Conservation (phyloP, 306 rosid species). For the Dryas alaskensis region DNA sequence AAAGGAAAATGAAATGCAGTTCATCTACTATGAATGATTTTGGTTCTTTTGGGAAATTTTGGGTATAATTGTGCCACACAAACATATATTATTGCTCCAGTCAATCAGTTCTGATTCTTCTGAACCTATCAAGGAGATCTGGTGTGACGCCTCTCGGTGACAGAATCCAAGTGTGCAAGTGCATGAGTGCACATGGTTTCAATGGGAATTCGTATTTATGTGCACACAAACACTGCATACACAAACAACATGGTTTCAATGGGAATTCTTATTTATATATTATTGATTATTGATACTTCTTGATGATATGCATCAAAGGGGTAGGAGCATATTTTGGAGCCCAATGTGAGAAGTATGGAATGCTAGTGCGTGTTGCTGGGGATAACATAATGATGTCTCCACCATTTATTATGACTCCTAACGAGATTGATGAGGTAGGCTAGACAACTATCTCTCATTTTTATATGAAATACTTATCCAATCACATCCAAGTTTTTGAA, state of each 20-base stretch:
- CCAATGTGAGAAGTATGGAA: constrained; percentile 67
- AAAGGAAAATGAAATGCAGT: neutral
- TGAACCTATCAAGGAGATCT: too few relatives aligned
- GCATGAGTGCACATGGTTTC: too few relatives aligned
- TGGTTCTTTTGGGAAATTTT: neutral
- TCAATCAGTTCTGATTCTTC: too few relatives aligned
- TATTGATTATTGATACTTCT: neutral
- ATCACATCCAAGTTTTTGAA: neutral
- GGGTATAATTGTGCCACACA: neutral
- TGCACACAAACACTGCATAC: too few relatives aligned
- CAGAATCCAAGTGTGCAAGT: too few relatives aligned
- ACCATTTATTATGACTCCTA: constrained; percentile 58
- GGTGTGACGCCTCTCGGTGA: too few relatives aligned
- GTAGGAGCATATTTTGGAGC: constrained; percentile 80
- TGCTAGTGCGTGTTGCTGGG: constrained; percentile 80
- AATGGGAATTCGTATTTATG: too few relatives aligned
- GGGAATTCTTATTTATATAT: neutral
- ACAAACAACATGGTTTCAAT: too few relatives aligned
- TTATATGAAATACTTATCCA: neutral
- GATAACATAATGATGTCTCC: constrained; percentile 90
- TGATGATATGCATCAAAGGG: constrained; percentile 40
- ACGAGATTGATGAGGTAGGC: constrained; percentile 78
- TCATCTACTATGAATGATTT: neutral
- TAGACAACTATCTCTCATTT: neutral
- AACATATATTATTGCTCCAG: too few relatives aligned